Conservation (phyloP, 139 green algal species). For the Chlamydomonas applanata region DNA sequence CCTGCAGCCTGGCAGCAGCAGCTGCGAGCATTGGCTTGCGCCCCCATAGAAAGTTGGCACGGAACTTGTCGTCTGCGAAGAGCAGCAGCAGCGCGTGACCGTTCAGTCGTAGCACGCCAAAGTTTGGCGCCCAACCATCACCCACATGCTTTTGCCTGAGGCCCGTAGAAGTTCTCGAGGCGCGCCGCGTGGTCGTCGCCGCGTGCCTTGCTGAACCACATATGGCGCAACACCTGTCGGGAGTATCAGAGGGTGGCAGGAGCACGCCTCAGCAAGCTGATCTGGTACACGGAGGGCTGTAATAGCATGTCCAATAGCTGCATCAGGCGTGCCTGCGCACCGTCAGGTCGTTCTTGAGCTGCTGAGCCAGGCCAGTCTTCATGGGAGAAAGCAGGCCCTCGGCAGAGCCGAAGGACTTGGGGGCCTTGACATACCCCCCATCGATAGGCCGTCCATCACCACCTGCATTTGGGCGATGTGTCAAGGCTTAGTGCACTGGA, state of each 20-base stretch:
- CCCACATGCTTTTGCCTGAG: constrained; percentile 75
- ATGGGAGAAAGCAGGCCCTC: no score
- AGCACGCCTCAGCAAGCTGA: no score
- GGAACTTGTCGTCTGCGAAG: constrained; percentile 91
- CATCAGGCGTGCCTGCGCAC: constrained; percentile 48
- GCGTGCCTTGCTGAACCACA: constrained; percentile 81
- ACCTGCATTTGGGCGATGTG: no score
- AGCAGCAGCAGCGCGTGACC: no score
- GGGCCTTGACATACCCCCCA: no score
- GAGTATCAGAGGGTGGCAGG: no score
- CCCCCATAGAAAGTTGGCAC: constrained; percentile 91
- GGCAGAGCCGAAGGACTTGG: no score
- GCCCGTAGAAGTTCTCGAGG: constrained; percentile 83
- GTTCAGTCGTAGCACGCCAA: no score
- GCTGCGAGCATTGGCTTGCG: constrained; percentile 89
- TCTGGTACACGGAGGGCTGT: no score
- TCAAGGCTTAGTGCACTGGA: no score
- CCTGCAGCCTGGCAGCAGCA: constrained; percentile 74
- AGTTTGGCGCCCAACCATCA: not conserved
- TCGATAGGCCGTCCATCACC: no score
- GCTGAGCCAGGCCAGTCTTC: constrained; percentile 6
- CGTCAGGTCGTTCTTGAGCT: constrained; percentile 70
- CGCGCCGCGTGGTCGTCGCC: constrained; percentile 72
- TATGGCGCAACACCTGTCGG: constrained; percentile 26
- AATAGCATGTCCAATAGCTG: no score